These are phyloP conservation scores for Gracilaria domingensis DNA, from an alignment of 23 red algal genomes.

Conservation along the genomic window DNA sequence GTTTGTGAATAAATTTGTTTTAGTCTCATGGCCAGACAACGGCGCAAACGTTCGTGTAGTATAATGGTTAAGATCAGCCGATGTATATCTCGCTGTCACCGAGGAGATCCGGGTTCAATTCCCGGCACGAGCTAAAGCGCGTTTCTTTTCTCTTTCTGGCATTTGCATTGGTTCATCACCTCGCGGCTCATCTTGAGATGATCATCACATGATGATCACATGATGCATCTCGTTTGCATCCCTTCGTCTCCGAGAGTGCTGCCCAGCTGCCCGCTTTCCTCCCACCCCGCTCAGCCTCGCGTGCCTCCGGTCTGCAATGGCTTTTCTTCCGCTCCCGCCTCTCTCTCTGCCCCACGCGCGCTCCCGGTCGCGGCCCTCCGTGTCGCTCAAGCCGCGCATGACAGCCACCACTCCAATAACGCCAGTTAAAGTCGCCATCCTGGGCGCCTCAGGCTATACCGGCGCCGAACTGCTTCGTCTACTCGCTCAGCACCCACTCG, in stretches of 20 bases:
- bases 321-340: neutral
- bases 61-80: constrained; percentile 46
- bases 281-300: neutral
- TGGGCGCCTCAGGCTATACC: constrained; percentile 96
- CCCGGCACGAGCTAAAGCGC: constrained; percentile 74
- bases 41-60: constrained; percentile 22
- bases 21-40: neutral
- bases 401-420: constrained; percentile 12
- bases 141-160: neutral
- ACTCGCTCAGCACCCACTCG: constrained; percentile 73
- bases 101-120: constrained; percentile 83
- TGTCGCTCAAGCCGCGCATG: neutral
- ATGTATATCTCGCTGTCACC: constrained; percentile 80
- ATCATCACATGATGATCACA: neutral
- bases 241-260: too few relatives aligned
- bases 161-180: too few relatives aligned
- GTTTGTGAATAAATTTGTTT: neutral
- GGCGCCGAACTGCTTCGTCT: constrained; percentile 91
- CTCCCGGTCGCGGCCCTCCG: neutral
- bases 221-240: neutral
- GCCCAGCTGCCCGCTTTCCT: neutral
- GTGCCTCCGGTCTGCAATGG: neutral
- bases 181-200: too few relatives aligned
- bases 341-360: neutral
- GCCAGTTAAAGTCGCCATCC: constrained; percentile 80